Conservation (phyloP, 2,329 filamentous ascomycete genomes). For the Exophiala xenobiotica region DNA sequence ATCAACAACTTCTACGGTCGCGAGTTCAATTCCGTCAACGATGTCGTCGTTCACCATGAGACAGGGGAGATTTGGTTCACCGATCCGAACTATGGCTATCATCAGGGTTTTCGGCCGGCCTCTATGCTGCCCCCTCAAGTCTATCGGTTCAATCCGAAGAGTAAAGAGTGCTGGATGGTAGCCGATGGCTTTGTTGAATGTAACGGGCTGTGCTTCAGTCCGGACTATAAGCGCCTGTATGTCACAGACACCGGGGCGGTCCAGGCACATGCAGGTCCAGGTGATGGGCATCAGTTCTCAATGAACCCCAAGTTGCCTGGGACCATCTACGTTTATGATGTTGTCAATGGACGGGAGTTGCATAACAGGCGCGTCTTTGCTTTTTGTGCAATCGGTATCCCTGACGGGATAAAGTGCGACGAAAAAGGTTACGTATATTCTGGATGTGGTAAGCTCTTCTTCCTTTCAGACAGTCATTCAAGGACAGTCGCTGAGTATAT, state of each 20-base stretch:
- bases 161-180: slow-evolving; percentile 35
- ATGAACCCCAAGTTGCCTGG: slow-evolving; percentile 1
- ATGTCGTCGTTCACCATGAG: slow-evolving; percentile 37
- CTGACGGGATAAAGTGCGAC: slow-evolving; percentile 51
- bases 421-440: slow-evolving; percentile 55
- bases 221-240: slow-evolving; percentile 40
- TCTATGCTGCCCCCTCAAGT: slow-evolving; percentile 38
- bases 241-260: slow-evolving; percentile 41
- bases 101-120: slow-evolving; percentile 37
- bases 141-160: slow-evolving; percentile 39
- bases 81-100: slow-evolving; percentile 39
- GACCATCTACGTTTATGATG: slow-evolving; percentile 42
- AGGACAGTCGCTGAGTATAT: too few species aligned
- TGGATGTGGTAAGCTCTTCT: slow-evolving; percentile 38
- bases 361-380: slow-evolving; percentile 55
- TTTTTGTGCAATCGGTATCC: slow-evolving; percentile 47
- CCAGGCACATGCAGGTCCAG: slow-evolving; percentile 10
- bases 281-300: slow-evolving; percentile 7
- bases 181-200: slow-evolving; percentile 41
- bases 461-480: not conserved
- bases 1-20: slow-evolving; percentile 10
- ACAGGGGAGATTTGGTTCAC: slow-evolving; percentile 43
- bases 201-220: slow-evolving; percentile 46
- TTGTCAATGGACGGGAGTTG: slow-evolving; percentile 43
- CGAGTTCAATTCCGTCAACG: slow-evolving; percentile 41